A percentile compares a stretch with the other conserved stretches of the same genome.
phyloP scores from a whole-genome alignment of 164 flowering plant genomes.

The Echeveria elegans region DNA sequence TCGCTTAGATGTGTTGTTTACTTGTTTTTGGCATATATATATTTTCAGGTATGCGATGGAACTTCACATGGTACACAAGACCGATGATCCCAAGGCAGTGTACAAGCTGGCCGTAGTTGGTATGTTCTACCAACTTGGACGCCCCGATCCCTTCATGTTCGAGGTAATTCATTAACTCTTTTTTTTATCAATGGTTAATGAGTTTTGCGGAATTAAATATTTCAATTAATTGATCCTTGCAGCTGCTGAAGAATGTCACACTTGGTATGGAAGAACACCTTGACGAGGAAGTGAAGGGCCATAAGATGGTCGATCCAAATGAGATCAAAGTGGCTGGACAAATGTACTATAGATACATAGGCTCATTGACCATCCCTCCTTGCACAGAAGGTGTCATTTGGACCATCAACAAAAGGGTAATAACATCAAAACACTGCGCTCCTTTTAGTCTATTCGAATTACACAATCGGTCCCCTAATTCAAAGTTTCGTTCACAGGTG shows the following conservation, averaged over 20 bases:
- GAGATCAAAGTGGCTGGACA: too few relatives aligned
- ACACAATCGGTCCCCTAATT: not conserved
- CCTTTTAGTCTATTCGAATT: too few relatives aligned
- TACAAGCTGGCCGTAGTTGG: too few relatives aligned
- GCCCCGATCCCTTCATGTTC: constrained; percentile 35
- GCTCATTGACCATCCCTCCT: too few relatives aligned
- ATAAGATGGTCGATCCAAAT: not conserved
- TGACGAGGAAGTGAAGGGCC: not conserved
- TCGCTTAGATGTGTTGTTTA: not conserved
- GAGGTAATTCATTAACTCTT: constrained; percentile 22
- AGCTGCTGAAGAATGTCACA: not conserved
- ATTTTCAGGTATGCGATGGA: constrained; percentile 42
- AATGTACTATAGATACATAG: too few relatives aligned
- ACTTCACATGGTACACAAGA: constrained; percentile 58
- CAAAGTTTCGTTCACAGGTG: constrained; percentile 25
- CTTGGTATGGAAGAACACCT: not conserved
- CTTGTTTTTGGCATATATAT: not conserved
- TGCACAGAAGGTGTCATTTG: too few relatives aligned
- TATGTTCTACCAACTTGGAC: constrained; percentile 40
- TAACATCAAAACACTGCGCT: too few relatives aligned
- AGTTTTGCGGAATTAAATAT: not conserved
- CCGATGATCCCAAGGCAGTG: too few relatives aligned
- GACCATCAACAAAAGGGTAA: too few relatives aligned
- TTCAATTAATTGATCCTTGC: not conserved
- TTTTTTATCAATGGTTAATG: not conserved